phyloP scores from a whole-genome alignment of 1,284 basidiomycete genomes.

The Amylostereum chailletii region DNA sequence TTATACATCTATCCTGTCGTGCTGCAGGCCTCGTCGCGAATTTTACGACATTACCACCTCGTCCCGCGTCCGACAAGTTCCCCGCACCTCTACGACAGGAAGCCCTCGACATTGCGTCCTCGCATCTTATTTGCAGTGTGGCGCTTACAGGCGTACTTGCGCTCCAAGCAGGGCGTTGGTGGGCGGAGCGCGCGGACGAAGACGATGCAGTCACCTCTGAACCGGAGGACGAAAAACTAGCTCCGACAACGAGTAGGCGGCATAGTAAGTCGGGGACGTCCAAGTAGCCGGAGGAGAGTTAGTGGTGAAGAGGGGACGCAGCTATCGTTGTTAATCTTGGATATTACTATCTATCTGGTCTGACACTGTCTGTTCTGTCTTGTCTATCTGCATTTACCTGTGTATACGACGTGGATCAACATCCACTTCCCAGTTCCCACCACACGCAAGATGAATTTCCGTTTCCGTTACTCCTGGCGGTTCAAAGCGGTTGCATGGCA shows the following conservation, averaged over 20 bases:
- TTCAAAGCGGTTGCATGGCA: conserved; percentile 2
- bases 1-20: conserved; percentile 3
- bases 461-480: background rate
- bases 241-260: background rate
- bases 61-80: conserved; percentile 31
- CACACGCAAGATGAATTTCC: no score
- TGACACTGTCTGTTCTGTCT: no score
- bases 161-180: conserved; percentile 72
- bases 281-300: background rate
- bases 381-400: no score
- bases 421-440: no score
- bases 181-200: conserved; percentile 49
- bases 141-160: conserved; percentile 72
- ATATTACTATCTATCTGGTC: no score
- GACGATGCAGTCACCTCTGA: conserved; percentile 17
- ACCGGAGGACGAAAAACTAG: conserved; percentile 7
- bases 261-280: background rate
- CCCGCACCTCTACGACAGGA: conserved; percentile 47
- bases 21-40: conserved; percentile 41
- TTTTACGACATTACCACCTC: conserved; percentile 45
- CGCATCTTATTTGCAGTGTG: conserved; percentile 74
- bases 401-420: no score
- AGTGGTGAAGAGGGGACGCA: no score
- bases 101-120: conserved; percentile 70
- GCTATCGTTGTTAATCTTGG: no score